Percentiles rank a stretch among this genome's conserved stretches.
phyloP scores from a whole-genome alignment of 805 yeast genomes.

The Wickerhamomyces bovis region DNA sequence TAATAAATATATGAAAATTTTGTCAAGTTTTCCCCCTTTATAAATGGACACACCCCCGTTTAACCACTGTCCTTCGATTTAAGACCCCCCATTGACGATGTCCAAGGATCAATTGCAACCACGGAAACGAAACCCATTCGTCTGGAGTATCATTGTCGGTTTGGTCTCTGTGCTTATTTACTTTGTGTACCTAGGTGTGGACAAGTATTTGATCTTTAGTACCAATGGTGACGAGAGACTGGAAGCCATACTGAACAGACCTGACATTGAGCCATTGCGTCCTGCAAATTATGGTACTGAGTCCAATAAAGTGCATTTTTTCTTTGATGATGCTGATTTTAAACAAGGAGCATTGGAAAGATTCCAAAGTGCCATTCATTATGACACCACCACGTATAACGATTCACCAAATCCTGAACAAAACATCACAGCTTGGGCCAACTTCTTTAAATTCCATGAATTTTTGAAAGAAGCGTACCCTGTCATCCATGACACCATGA shows the following conservation, averaged over 20 bases:
- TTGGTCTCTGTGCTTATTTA: not conserved
- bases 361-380: constrained; percentile 51
- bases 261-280: not conserved
- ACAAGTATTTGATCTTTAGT: not conserved
- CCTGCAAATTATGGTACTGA: not conserved
- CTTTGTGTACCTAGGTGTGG: not conserved
- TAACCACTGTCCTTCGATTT: too few relatives aligned
- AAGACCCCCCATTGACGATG: not conserved
- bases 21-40: too few relatives aligned
- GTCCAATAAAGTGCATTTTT: not conserved
- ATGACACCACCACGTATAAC: constrained; percentile 61
- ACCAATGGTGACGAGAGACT: not conserved
- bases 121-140: not conserved
- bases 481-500: constrained; percentile 37
- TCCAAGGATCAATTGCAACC: not conserved
- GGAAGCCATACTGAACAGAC: not conserved
- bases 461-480: constrained; percentile 57
- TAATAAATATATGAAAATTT: too few relatives aligned
- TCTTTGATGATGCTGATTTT: constrained; percentile 2
- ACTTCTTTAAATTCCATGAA: constrained; percentile 33
- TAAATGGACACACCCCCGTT: too few relatives aligned
- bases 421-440: constrained; percentile 28
- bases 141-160: not conserved
- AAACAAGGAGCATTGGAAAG: constrained; percentile 33
- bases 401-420: constrained; percentile 25